phyloP scores from a whole-genome alignment of 73 alveolate species.

The Paramecium sexaurelia region DNA sequence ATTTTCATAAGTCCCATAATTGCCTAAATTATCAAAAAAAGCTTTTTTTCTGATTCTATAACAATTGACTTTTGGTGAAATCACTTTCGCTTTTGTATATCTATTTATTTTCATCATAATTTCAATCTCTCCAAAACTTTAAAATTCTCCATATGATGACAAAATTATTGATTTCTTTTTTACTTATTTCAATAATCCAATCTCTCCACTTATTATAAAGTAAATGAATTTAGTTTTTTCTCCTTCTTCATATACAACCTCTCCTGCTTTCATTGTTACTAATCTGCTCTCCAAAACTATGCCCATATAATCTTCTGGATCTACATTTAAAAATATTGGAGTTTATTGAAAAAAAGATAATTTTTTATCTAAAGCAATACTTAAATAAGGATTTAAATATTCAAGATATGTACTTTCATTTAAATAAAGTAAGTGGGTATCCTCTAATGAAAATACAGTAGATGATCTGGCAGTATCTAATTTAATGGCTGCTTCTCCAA shows the following conservation, averaged over 20 bases:
- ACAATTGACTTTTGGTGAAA: background rate
- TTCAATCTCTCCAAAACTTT: constrained; percentile 20
- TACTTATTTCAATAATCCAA: background rate
- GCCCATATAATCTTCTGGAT: constrained; percentile 14
- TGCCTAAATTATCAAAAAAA: constrained; percentile 39
- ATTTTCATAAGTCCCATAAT: background rate
- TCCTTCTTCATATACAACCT: background rate
- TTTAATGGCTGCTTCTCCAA: constrained; percentile 43
- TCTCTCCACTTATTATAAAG: constrained; percentile 26
- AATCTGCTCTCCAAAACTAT: background rate
- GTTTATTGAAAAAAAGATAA: background rate
- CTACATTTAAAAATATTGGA: background rate
- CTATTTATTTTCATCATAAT: constrained; percentile 40
- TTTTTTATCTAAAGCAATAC: background rate
- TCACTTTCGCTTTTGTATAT: constrained; percentile 24
- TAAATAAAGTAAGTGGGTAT: background rate
- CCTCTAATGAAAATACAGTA: background rate
- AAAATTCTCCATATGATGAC: constrained; percentile 40
- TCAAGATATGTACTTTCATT: background rate
- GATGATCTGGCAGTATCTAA: constrained; percentile 44
- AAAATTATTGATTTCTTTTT: background rate
- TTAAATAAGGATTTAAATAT: background rate
- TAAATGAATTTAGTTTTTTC: background rate
- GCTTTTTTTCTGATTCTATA: constrained; percentile 7
- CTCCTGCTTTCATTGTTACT: background rate